phyloP scores from a whole-genome alignment of 805 yeast genomes.

The Wickerhamiella azyma region DNA sequence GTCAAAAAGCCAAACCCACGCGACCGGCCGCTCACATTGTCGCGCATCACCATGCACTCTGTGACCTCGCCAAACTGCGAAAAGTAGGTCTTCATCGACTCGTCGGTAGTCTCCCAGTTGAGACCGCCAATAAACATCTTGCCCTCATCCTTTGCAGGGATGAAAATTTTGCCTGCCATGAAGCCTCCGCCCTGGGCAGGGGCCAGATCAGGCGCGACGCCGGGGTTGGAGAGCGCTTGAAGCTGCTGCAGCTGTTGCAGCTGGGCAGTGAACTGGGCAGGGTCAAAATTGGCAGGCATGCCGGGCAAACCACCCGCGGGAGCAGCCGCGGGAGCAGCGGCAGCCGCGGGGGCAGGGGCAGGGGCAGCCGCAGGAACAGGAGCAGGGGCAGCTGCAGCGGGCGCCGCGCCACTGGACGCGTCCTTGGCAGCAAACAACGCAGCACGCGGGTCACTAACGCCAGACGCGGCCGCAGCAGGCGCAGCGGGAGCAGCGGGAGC shows the following conservation, averaged over 20 bases:
- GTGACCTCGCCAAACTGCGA: conserved; percentile 76
- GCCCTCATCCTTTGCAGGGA: conserved; percentile 53
- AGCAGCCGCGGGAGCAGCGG: conserved; percentile 17
- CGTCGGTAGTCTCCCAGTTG: conserved; percentile 96
- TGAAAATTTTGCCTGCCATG: conserved; percentile 34
- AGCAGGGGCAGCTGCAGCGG: conserved; percentile 12
- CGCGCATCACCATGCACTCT: conserved; percentile 89
- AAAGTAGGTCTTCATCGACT: conserved; percentile 67
- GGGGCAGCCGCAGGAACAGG: conserved; percentile 11
- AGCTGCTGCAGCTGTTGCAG: conserved; percentile 20
- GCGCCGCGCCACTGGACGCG: too few species aligned
- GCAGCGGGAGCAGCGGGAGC: neutral
- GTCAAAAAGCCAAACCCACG: conserved; percentile 93
- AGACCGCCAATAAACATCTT: conserved; percentile 95
- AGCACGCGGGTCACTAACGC: conserved; percentile 12
- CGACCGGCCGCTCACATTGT: conserved; percentile 69
- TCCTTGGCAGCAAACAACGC: conserved; percentile 20
- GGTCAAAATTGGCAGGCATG: conserved; percentile 18
- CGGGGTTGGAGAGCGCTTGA: conserved; percentile 6
- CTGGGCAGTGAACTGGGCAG: conserved; percentile 18
- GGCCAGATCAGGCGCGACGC: conserved; percentile 17
- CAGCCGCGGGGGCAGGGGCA: conserved; percentile 11
- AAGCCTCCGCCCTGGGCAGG: conserved; percentile 16
- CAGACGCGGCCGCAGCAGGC: conserved; percentile 13
- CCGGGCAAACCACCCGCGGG: conserved; percentile 14